Base-by-base conservation (phyloP, 2,329 filamentous ascomycete species). In the Emydomyces testavorans region DNA sequence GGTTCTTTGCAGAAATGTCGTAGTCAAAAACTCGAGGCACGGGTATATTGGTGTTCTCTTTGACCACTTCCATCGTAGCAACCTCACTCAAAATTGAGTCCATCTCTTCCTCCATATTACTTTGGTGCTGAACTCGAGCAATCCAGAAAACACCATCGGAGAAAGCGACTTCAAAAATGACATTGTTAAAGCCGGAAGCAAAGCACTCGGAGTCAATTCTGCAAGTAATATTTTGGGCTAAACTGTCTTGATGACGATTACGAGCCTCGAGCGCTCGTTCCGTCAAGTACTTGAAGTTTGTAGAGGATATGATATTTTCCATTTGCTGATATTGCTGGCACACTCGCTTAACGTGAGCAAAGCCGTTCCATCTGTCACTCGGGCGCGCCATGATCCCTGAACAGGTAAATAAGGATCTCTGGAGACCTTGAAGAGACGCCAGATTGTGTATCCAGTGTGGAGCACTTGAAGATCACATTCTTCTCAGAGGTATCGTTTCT, bases 61-160 rank as follows among this genome's bases (percentile, higher is more conserved):
- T 15, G 24, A 50, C 28, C 28, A 50, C 16, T 1, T 42, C 36
- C 44, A 50, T 42, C 7, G 44, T 50, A 24, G 26, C 29, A 15
- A 50, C 18, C 31, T 50, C 49, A 28, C 49, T 44, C 10, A 48
- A 7, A 2, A 39, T 13, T 16, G 16, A 6, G 21, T 4, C 32
- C 29, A 42, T 36, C 7, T 28, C 35, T 11, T 41, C 42, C 16
- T 50, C 34, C 15, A 26, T 21, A 13, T 7, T 13, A 15, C 10
- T 15, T 3, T 15, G 4, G 31, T 47, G 23, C 20, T 41, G 49
- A 15, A 50, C 32, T 13, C 49, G 49, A 35, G 38, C 43, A 38
- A 50, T 37, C 49, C 49, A 50, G 24, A 42, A 50, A 8, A 43
- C 26, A 7, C 23, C 21, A 28, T 50, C 49, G 4, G 49, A 47